These are phyloP conservation scores for Inga leiocalycina DNA, from an alignment of 306 rosid species.

Conservation along the genomic window DNA sequence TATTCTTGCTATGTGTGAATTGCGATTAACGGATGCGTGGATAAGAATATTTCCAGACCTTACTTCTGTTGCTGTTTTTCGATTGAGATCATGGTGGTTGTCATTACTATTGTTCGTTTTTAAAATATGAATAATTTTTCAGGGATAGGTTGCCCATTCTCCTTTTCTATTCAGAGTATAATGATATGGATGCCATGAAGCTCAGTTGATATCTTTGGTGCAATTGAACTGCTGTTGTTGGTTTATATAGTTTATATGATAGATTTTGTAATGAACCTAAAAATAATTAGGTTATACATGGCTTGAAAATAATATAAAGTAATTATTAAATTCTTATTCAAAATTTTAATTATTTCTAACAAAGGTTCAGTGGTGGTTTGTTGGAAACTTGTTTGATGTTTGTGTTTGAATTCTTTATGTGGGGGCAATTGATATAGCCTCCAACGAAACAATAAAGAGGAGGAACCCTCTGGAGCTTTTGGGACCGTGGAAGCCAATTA, in stretches of 20 bases:
- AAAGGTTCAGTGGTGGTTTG: too few relatives aligned
- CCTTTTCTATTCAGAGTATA: background rate
- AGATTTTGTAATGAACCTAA: too few relatives aligned
- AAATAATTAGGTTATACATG: too few relatives aligned
- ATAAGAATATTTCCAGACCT: background rate
- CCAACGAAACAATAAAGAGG: too few relatives aligned
- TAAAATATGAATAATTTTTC: background rate
- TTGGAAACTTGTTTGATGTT: too few relatives aligned
- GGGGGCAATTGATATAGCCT: too few relatives aligned
- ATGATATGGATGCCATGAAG: background rate
- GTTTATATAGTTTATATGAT: background rate
- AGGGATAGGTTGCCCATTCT: background rate
- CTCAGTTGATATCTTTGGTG: background rate
- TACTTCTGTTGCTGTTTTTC: background rate
- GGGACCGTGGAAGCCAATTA: too few relatives aligned
- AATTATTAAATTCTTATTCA: too few relatives aligned
- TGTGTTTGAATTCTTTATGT: too few relatives aligned
- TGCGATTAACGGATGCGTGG: background rate
- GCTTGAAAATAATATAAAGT: too few relatives aligned
- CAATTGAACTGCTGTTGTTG: background rate
- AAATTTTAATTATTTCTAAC: too few relatives aligned
- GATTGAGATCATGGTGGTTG: background rate
- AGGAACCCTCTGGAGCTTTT: too few relatives aligned
- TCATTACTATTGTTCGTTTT: background rate
- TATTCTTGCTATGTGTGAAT: background rate